Conservation (phyloP, 768 basidiomycete genomes). For the Boletus sp. region DNA sequence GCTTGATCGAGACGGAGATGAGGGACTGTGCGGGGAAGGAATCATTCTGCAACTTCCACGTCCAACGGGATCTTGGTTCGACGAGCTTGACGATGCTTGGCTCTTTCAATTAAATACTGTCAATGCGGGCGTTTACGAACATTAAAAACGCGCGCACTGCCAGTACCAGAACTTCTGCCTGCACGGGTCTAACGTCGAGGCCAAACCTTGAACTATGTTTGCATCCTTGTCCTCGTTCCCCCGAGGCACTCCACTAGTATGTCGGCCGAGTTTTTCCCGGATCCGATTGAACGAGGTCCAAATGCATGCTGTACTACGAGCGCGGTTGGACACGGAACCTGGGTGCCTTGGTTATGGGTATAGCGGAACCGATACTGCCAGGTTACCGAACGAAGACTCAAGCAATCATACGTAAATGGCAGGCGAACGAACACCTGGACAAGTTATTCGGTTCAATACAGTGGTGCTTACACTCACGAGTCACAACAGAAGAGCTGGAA, state of each 20-base stretch:
- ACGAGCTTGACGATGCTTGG: not conserved
- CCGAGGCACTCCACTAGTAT: not conserved
- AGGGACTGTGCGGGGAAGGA: not conserved
- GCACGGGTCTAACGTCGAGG: not conserved
- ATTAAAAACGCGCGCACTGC: not conserved
- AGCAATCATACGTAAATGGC: too few relatives aligned
- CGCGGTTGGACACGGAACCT: too few relatives aligned
- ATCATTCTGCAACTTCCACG: conserved; percentile 1
- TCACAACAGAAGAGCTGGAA: too few relatives aligned
- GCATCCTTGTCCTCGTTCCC: not conserved
- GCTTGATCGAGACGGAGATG: not conserved
- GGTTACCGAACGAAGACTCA: too few relatives aligned
- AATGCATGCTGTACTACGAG: too few relatives aligned
- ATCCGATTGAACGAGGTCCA: not conserved
- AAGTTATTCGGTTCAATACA: not conserved
- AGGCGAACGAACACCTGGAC: too few relatives aligned
- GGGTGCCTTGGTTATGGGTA: too few relatives aligned
- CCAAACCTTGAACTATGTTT: not conserved
- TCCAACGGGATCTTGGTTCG: not conserved
- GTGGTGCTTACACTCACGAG: not conserved
- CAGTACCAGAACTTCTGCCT: not conserved
- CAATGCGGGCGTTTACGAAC: not conserved
- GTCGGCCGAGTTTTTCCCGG: not conserved
- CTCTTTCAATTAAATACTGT: not conserved
- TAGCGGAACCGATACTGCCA: too few relatives aligned